These are phyloP conservation scores for Persicaria maculosa DNA, from an alignment of 148 eudicot species.

Conservation along the genomic window DNA sequence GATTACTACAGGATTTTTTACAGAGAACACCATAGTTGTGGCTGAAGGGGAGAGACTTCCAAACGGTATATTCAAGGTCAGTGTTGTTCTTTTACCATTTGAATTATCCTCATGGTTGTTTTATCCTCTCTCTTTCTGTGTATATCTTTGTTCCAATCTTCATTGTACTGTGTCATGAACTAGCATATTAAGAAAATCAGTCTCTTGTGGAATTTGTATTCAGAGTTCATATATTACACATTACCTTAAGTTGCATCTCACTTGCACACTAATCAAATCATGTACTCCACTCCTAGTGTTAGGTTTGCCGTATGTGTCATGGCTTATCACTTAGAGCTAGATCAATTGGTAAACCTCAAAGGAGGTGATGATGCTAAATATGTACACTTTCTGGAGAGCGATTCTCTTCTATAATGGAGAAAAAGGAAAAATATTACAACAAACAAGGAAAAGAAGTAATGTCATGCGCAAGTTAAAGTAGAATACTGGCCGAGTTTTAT, in stretches of 20 bases:
- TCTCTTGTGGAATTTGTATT: not conserved
- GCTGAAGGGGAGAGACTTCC: conserved; percentile 92
- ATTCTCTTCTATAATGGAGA: no score
- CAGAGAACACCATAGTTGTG: conserved; percentile 79
- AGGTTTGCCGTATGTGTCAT: not conserved
- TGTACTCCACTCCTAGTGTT: not conserved
- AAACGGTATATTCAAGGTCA: conserved; percentile 78
- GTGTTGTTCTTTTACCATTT: not conserved
- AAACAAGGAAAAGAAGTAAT: not conserved
- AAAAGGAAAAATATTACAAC: not conserved
- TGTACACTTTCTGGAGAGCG: no score
- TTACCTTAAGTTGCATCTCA: not conserved
- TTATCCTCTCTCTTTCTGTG: not conserved
- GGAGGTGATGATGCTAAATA: no score
- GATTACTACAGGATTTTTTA: conserved; percentile 79
- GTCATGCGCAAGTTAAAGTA: not conserved
- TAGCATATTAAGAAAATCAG: not conserved
- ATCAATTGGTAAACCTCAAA: not conserved
- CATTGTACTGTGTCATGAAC: not conserved
- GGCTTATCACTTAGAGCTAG: not conserved
- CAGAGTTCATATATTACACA: not conserved
- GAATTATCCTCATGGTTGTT: not conserved
- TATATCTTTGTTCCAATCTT: not conserved
- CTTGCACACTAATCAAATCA: not conserved
- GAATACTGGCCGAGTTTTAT: not conserved